Base-by-base conservation (phyloP, 768 basidiomycete genomes). In the Trametes coccinea region DNA sequence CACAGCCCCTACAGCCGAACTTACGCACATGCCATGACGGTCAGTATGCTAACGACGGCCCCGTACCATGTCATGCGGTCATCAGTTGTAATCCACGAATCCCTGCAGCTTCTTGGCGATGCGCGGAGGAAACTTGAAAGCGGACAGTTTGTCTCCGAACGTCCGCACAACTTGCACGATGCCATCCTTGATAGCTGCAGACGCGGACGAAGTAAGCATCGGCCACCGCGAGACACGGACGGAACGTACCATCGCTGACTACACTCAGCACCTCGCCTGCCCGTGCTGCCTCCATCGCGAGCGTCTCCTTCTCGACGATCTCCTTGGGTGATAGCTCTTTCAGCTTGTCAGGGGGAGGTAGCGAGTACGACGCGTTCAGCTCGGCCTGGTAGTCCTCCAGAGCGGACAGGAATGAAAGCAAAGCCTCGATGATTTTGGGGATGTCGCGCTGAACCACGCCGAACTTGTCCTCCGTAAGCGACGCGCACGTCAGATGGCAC, bases 391-490 rank as follows among this genome's bases (percentile, higher is more conserved):
- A 87, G 33, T 80, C 80, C 65, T 93, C 92, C 17, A 93, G 72
- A 0, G 84, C 88, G 1, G 73, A 70, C 17, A 92, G 78, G 76
- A 88, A 89, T 0, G 81, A 81, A 11, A 89, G 70, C 64, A 94
- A 76, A 0, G 89, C 88, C 71, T 95, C 93, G 2, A 95, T 72
- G 31, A 93, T 85, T 61, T 84, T 86, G 0, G 92, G 89, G 17
- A 93, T 90, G 69, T 95, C 93, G 10, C 89, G 80, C 71, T 95
- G 93, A 11, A 93, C 90, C 37, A 87, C 83, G 22, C 93, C 93
- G 69, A 88, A 93, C 17, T 81, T 80, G 74, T 95, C 93, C 71
- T 94, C 93, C 0, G 79, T 78, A 13, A 95, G 75, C 4, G 93
- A 94, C 0, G 87, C 84, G 60, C 86, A 88, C 6, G 83, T 79